These are phyloP conservation scores for Falciphora oryzae DNA, from an alignment of 2,329 filamentous ascomycete species.

Conservation along the genomic window DNA sequence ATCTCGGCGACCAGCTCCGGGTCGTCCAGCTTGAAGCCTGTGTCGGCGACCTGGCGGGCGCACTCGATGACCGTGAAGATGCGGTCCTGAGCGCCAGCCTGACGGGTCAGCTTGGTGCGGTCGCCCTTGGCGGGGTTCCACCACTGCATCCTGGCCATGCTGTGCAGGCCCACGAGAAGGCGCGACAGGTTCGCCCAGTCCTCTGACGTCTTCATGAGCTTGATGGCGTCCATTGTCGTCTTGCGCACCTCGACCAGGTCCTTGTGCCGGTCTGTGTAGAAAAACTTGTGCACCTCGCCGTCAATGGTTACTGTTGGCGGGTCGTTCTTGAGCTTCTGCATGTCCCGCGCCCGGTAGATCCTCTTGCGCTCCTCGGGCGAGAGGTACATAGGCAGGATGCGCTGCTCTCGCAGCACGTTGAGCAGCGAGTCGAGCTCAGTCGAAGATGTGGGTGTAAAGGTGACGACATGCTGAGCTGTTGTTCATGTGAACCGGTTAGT, in stretches of 20 bases:
- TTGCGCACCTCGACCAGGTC: conserved; percentile 38
- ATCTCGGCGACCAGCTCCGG: conserved; percentile 36
- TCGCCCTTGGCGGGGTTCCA: conserved; percentile 18
- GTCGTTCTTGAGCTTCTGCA: conserved; percentile 44
- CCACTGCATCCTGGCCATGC: conserved; percentile 34
- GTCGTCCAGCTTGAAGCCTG: conserved; percentile 36
- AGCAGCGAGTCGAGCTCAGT: conserved; percentile 49
- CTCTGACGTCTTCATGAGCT: conserved; percentile 38
- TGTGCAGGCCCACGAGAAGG: conserved; percentile 43
- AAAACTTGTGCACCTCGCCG: conserved; percentile 48
- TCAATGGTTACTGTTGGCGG: conserved; percentile 54
- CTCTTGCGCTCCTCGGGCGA: conserved; percentile 45
- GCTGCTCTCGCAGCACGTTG: conserved; percentile 46
- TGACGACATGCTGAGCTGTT: conserved; percentile 27
- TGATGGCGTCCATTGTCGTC: conserved; percentile 32
- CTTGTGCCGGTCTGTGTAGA: conserved; percentile 35
- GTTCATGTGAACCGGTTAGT: conserved; percentile 2
- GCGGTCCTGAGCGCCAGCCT: conserved; percentile 33
- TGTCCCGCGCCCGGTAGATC: conserved; percentile 42
- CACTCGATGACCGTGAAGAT: conserved; percentile 44
- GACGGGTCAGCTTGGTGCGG: conserved; percentile 34
- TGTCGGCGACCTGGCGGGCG: conserved; percentile 39
- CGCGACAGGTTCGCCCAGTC: conserved; percentile 49
- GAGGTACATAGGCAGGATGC: conserved; percentile 59
- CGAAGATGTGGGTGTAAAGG: conserved; percentile 47